Base-by-base conservation (phyloP, 73 alveolate species). In the Blepharisma japonicum region DNA sequence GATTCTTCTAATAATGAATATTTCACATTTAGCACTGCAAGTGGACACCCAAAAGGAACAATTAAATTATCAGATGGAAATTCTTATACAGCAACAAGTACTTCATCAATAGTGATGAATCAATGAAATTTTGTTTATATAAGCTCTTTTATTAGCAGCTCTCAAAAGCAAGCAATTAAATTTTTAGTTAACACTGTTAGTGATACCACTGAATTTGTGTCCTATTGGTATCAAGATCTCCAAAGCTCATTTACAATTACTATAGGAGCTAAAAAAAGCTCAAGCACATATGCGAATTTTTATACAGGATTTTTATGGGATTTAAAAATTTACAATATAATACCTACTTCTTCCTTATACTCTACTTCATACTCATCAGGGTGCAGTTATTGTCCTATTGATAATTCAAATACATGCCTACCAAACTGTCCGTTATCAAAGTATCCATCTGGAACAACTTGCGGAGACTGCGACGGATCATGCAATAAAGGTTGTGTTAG, bases 401-500 rank as follows among this genome's bases (percentile, higher is more conserved):
- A 25, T 14, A 61, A 61, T 25, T 61, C 74, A 2, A 61, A 61
- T 61, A 14, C 39, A 1, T 61, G 74, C 46, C 39, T 61, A 8
- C 23, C 74, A 20, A 39, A 61, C 23, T 61, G 74, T 25, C 18
- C 14, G 0, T 2, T 20, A 14, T 8, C 14, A 14, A n/a, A 61
- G 48, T 61, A 61, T 25, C 14, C 23, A n/a, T 14, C 14, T 25
- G 23, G 46, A 14, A 2, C 50, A 14, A 61, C 47, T 61, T 61
- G 74, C 5, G 38, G 14, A 14, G 74, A 61, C 47, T 61, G 74
- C 5, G 23, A n/a, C 3, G 39, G 18, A 25, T n/a, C 11, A 11
- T 61, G 74, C 48, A n/a, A 61, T 14, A 61, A 18, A 14, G 74
- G 74, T 48, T 61, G 74, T 61, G 74, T 61, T n/a, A 61, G 74